Evolutionary conservation across 768 basidiomycete species (phyloP).

Genomic region (Sporobolomyces pararoseus): DNA sequence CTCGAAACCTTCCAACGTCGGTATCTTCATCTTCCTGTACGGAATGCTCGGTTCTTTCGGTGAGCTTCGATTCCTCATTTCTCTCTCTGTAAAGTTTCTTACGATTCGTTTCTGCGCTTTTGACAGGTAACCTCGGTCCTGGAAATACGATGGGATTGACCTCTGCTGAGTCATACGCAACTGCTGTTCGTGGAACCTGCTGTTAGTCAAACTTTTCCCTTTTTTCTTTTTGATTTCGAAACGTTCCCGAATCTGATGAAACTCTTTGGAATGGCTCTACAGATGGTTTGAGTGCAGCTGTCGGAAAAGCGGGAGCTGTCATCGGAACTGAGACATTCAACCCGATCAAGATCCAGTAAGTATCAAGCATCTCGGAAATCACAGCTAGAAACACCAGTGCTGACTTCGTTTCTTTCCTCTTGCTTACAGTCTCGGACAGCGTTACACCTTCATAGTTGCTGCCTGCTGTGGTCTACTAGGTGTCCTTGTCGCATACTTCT

Average conservation of each 20-base stretch:
- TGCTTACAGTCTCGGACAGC: slow-evolving; percentile 61
- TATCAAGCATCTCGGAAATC: neutral
- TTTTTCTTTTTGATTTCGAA: no score
- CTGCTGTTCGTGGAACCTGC: slow-evolving; percentile 65
- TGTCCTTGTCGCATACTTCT: slow-evolving; percentile 64
- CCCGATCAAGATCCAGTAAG: slow-evolving; percentile 53
- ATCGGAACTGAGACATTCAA: slow-evolving; percentile 68
- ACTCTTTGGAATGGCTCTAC: neutral
- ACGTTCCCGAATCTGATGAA: neutral
- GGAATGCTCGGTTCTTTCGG: slow-evolving; percentile 48
- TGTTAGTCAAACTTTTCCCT: slow-evolving; percentile 43
- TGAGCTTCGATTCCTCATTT: no score
- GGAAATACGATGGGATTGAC: slow-evolving; percentile 68
- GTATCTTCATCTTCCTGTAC: slow-evolving; percentile 66
- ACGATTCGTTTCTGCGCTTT: no score
- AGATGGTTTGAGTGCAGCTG: slow-evolving; percentile 62
- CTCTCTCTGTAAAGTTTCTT: no score
- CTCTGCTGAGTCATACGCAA: slow-evolving; percentile 56
- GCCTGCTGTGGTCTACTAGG: slow-evolving; percentile 66
- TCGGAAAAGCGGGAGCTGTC: slow-evolving; percentile 61
- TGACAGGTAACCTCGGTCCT: slow-evolving; percentile 52
- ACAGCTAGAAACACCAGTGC: neutral
- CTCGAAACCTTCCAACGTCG: slow-evolving; percentile 55
- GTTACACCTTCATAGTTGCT: slow-evolving; percentile 57
- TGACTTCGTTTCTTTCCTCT: neutral